These are phyloP conservation scores for Mortierella sp. DNA, from an alignment of 371 early-diverging fungal genomes.

Conservation along the genomic window DNA sequence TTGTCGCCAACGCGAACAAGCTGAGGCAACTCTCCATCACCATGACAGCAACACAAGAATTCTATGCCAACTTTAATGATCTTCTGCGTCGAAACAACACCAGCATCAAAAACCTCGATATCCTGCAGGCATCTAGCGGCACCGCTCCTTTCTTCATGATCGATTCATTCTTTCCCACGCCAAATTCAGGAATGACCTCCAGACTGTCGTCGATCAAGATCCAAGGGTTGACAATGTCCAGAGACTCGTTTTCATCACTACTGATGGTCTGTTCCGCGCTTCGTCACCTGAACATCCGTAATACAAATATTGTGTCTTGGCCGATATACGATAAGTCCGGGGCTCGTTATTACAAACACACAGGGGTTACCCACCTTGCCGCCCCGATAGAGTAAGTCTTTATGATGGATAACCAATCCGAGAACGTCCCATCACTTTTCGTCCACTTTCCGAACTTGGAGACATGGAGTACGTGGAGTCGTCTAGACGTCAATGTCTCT, in stretches of 20 bases:
- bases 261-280: background rate
- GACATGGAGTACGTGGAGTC: background rate
- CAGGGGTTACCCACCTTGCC: background rate
- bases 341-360: background rate
- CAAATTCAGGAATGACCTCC: background rate
- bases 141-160: background rate
- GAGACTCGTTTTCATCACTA: background rate
- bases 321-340: background rate
- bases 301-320: background rate
- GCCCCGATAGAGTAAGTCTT: background rate
- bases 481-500: background rate
- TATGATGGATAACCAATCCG: background rate
- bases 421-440: background rate
- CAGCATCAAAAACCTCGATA: background rate
- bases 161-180: background rate
- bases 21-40: background rate
- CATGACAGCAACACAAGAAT: background rate
- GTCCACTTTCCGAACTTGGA: slow-evolving; percentile 2
- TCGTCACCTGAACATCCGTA: background rate
- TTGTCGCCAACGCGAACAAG: background rate
- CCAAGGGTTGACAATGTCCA: background rate
- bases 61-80: background rate
- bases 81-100: background rate
- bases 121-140: background rate
- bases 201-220: background rate